Base-by-base conservation (phyloP, 805 yeast genomes). In the Starmera pachycereana region DNA sequence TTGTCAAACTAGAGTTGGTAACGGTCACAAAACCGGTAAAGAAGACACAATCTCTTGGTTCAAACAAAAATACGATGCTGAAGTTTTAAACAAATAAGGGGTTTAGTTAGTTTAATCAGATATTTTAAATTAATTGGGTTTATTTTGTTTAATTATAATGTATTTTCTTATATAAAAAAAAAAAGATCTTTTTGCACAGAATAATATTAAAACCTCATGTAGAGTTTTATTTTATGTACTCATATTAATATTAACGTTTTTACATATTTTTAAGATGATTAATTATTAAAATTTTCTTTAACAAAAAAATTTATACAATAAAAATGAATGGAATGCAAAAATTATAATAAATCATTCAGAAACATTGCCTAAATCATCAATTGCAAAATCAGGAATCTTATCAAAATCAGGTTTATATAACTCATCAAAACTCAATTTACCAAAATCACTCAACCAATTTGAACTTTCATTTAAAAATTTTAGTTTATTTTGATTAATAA, bases 41-140 rank as follows among this genome's bases (percentile, higher is more conserved):
- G 94, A 85, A 66, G 97, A 90, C 72, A 68, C 97, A 72, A 85
- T 92, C 69, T 72, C 76, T 69, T 92, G 98, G 98, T 92, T 92
- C 92, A 92, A 92, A 83, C 92, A 88, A 72, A 92, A 84, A 80
- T 92, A 90, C 81, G 98, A 92, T 74, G 98, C 98, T 68, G 94
- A 88, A 62, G 98, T 92, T 64, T 73, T 83, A 70, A 75, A 79
- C 76, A 81, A 82, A 72, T 81, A 80, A 68, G 27, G 27, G 27
- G 27, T 22, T 22, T 22, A 22, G 27, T 22, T 22, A 22, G 27
- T 22, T 22, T 22, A 22, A 22, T 22, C 27, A 22, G 27, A 54
- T 57, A 40, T 27, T 33, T 33, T 38, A 45, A 36, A 37, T 14
- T 22, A n/a, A 10, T 27, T 28, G 12, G 36, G 36, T 32, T 35